These are phyloP conservation scores for Trametes meyenii DNA, from an alignment of 768 basidiomycete species.

Conservation along the genomic window DNA sequence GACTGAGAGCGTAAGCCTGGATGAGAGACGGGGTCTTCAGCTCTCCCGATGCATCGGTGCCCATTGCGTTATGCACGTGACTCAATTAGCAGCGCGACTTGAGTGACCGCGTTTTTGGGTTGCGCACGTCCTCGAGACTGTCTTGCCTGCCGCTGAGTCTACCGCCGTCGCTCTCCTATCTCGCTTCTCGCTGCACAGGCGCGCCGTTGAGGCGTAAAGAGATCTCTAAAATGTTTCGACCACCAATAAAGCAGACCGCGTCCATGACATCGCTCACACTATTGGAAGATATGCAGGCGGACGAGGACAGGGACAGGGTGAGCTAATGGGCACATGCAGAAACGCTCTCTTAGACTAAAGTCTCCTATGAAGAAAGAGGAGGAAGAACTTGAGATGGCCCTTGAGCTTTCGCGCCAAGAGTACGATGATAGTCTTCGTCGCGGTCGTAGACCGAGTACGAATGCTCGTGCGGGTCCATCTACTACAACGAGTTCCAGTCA, in stretches of 20 bases:
- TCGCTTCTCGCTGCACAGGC: too few species aligned
- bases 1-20: not conserved
- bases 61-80: constrained; percentile 1
- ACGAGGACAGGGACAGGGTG: not conserved
- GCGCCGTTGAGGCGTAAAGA: too few species aligned
- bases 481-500: not conserved
- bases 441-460: not conserved
- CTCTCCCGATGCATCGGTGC: not conserved
- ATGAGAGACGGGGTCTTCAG: not conserved
- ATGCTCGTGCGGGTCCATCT: not conserved
- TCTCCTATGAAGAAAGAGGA: not conserved
- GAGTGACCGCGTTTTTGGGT: not conserved
- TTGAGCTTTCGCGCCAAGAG: constrained; percentile 9
- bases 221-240: not conserved
- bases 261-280: not conserved
- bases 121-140: too few species aligned
- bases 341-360: not conserved
- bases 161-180: too few species aligned
- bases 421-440: not conserved
- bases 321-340: not conserved
- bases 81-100: not conserved
- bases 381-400: constrained; percentile 3
- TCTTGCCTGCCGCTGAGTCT: too few species aligned
- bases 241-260: not conserved
- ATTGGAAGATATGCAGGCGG: constrained; percentile 6